Conservation (phyloP, 2,329 filamentous ascomycete species). For the Shiraia bambusicola region DNA sequence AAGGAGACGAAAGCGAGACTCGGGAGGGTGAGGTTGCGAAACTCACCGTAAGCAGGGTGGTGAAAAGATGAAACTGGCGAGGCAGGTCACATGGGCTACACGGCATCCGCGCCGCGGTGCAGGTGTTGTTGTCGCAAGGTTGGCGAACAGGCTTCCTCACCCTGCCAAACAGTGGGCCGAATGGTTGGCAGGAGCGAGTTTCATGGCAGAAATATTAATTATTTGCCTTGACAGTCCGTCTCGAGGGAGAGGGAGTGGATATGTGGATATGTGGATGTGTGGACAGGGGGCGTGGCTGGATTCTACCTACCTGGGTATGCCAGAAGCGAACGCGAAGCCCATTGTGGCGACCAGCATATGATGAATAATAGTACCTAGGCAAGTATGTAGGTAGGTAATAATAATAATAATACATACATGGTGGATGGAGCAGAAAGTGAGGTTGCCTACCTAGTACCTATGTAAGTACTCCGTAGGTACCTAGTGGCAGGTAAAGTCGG, state of each 20-base stretch:
- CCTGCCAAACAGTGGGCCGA: conserved; percentile 23
- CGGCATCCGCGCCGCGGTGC: conserved; percentile 16
- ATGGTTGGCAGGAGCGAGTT: conserved; percentile 12
- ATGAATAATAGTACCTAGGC: too few species aligned
- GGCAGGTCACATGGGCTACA: conserved; percentile 15
- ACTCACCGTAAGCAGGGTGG: conserved; percentile 7
- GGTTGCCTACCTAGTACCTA: too few species aligned
- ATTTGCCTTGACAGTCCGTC: conserved; percentile 14
- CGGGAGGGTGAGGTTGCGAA: conserved; percentile 11
- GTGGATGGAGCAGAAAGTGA: too few species aligned
- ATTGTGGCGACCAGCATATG: too few species aligned
- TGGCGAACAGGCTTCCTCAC: conserved; percentile 8
- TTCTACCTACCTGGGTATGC: too few species aligned
- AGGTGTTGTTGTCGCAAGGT: conserved; percentile 8
- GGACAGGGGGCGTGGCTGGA: neutral
- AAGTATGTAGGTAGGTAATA: too few species aligned
- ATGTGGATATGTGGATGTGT: neutral
- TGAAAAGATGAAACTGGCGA: conserved; percentile 16
- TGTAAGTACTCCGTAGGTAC: too few species aligned
- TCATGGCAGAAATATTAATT: conserved; percentile 17
- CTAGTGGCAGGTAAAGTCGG: too few species aligned
- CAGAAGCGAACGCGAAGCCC: too few species aligned
- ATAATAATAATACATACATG: too few species aligned
- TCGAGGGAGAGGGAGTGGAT: conserved; percentile 1
- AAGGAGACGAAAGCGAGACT: conserved; percentile 5